These are phyloP conservation scores for Fusarium mexicanum DNA, from an alignment of 2,329 filamentous ascomycete species.

Conservation along the genomic window DNA sequence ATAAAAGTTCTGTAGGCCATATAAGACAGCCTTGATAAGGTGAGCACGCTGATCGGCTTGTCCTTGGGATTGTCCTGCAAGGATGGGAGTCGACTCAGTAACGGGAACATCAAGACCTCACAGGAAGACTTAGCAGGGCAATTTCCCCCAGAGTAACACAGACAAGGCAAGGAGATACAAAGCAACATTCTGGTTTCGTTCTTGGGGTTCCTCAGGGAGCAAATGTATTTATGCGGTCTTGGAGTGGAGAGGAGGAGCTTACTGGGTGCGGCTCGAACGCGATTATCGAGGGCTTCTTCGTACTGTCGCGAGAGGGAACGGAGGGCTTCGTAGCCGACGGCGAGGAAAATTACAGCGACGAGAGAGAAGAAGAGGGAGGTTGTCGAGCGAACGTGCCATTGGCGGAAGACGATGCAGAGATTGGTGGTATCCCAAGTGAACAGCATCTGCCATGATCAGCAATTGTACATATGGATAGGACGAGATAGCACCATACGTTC, in stretches of 20 bases:
- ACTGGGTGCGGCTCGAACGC: conserved; percentile 63
- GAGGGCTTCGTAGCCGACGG: conserved; percentile 92
- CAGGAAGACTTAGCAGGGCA: conserved; percentile 46
- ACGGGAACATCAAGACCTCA: conserved; percentile 51
- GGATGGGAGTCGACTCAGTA: conserved; percentile 72
- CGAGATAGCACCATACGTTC: conserved; percentile 71
- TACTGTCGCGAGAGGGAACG: conserved; percentile 81
- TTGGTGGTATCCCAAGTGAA: conserved; percentile 96
- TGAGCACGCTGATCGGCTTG: conserved; percentile 74
- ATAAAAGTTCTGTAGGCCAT: conserved; percentile 96
- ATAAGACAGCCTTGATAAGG: conserved; percentile 82
- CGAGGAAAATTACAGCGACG: conserved; percentile 80
- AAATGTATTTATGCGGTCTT: conserved; percentile 6
- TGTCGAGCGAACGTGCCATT: conserved; percentile 85
- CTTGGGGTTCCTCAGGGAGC: conserved; percentile 18
- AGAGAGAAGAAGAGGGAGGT: conserved; percentile 83
- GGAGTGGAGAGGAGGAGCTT: conserved; percentile 45
- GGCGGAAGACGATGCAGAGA: conserved; percentile 94
- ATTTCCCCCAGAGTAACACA: conserved; percentile 23
- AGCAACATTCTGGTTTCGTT: conserved; percentile 28
- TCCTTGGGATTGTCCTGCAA: conserved; percentile 77
- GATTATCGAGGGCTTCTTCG: conserved; percentile 66
- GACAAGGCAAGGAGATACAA: conserved; percentile 15
- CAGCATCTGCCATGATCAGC: conserved; percentile 77
- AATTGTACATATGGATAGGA: conserved; percentile 22